phyloP scores from a whole-genome alignment of 371 early-diverging fungal genomes.

The Mucor indicus region DNA sequence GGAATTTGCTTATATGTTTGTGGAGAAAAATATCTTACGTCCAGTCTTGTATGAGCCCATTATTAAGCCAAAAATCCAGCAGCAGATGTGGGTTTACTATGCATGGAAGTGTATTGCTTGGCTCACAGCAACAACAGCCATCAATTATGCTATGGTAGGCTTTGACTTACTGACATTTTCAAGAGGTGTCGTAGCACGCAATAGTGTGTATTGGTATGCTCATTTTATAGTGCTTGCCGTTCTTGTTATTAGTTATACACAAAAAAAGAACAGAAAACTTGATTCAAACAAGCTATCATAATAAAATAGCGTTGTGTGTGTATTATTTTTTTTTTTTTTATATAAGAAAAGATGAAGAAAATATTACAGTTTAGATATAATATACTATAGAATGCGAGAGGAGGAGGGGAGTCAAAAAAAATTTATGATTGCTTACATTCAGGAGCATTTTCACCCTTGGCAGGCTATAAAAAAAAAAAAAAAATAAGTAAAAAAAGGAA shows the following conservation, averaged over 20 bases:
- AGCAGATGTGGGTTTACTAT: slow-evolving; percentile 1
- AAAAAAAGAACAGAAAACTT: not conserved
- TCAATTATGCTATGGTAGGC: slow-evolving; percentile 30
- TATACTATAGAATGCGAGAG: slow-evolving; percentile 1
- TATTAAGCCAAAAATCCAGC: slow-evolving; percentile 15
- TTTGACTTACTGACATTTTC: slow-evolving; percentile 34
- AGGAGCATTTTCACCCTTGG: slow-evolving; percentile 57
- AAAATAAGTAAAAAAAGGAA: not conserved
- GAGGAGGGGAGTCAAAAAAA: no score
- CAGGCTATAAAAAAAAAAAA: slow-evolving; percentile 18
- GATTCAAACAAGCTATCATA: no score
- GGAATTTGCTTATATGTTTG: slow-evolving; percentile 53
- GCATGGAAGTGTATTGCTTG: slow-evolving; percentile 29
- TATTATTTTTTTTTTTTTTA: no score
- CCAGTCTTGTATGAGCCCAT: slow-evolving; percentile 6
- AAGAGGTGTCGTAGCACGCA: slow-evolving; percentile 27
- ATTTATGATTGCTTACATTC: slow-evolving; percentile 61
- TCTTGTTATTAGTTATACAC: not conserved
- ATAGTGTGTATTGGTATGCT: slow-evolving; percentile 32
- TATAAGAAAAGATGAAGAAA: no score
- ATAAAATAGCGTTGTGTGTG: no score
- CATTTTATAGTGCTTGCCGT: slow-evolving; percentile 20
- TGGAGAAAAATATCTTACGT: slow-evolving; percentile 8
- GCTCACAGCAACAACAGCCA: slow-evolving; percentile 17
- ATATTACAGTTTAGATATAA: no score